phyloP scores from a whole-genome alignment of 805 yeast species.

The Komagataella pastoris region DNA sequence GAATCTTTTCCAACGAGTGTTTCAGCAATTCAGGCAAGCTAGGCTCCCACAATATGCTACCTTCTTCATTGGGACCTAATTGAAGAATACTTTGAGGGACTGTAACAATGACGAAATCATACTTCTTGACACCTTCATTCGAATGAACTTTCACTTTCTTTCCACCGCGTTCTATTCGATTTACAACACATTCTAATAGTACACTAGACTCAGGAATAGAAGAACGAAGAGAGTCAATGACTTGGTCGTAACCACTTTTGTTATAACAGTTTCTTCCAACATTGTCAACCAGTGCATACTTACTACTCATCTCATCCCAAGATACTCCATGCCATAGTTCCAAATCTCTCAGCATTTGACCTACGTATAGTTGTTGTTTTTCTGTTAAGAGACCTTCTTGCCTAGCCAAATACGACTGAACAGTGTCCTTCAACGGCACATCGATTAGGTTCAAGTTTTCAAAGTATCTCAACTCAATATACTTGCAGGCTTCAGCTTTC shows the following conservation, averaged over 20 bases:
- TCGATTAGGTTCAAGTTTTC: slow-evolving; percentile 36
- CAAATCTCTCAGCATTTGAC: slow-evolving; percentile 37
- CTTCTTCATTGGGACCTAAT: slow-evolving; percentile 19
- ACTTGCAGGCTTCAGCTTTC: slow-evolving; percentile 43
- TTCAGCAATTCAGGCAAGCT: slow-evolving; percentile 31
- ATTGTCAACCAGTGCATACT: slow-evolving; percentile 53
- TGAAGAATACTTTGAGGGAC: slow-evolving; percentile 66
- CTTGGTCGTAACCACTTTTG: slow-evolving; percentile 39
- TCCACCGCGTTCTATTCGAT: slow-evolving; percentile 19
- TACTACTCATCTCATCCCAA: slow-evolving; percentile 54
- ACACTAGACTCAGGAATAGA: slow-evolving; percentile 26
- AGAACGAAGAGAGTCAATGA: slow-evolving; percentile 31
- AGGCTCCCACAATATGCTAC: slow-evolving; percentile 44
- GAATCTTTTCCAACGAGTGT: slow-evolving; percentile 31
- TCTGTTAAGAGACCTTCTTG: slow-evolving; percentile 32
- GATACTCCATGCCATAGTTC: slow-evolving; percentile 79
- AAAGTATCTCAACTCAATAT: slow-evolving; percentile 41
- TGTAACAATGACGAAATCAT: slow-evolving; percentile 56
- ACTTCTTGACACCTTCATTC: slow-evolving; percentile 14
- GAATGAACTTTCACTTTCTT: slow-evolving; percentile 20
- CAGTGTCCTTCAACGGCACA: slow-evolving; percentile 33
- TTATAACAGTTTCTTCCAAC: slow-evolving; percentile 73
- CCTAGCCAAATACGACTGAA: slow-evolving; percentile 29
- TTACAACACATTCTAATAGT: slow-evolving; percentile 27
- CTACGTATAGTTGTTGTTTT: slow-evolving; percentile 36